Conservation (phyloP, 2,329 filamentous ascomycete genomes). For the Aspergillus sp. region DNA sequence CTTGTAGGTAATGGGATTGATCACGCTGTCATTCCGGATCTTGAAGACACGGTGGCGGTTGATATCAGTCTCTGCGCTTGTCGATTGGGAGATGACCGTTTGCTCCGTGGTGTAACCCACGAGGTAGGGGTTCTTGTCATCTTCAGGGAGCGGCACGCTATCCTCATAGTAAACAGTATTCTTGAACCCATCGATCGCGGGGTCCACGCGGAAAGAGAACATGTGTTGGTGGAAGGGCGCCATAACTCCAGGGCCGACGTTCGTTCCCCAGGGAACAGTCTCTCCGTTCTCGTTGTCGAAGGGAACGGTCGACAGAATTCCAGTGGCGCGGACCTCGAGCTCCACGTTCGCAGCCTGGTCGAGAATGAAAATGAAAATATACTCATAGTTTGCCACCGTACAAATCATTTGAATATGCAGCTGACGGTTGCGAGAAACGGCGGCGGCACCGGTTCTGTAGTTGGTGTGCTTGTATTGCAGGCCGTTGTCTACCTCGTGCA, state of each 20-base stretch:
- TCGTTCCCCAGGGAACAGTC: slow-evolving; percentile 65
- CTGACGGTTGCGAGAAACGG: slow-evolving; percentile 63
- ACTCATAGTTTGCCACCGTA: slow-evolving; percentile 71
- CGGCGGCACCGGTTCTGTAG: slow-evolving; percentile 64
- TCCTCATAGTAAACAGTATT: slow-evolving; percentile 60
- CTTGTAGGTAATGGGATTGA: slow-evolving; percentile 55
- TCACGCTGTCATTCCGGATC: slow-evolving; percentile 53
- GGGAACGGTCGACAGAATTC: slow-evolving; percentile 66
- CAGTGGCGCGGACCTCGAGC: slow-evolving; percentile 68
- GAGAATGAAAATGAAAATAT: slow-evolving; percentile 70
- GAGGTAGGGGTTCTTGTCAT: slow-evolving; percentile 50
- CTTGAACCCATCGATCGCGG: slow-evolving; percentile 58
- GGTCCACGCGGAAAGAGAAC: slow-evolving; percentile 66
- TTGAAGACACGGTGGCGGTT: slow-evolving; percentile 56
- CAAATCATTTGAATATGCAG: slow-evolving; percentile 69
- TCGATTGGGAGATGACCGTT: slow-evolving; percentile 48
- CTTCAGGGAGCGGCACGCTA: slow-evolving; percentile 60
- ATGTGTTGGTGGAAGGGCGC: slow-evolving; percentile 75
- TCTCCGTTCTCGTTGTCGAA: slow-evolving; percentile 61
- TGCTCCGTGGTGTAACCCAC: slow-evolving; percentile 51
- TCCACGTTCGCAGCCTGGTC: slow-evolving; percentile 67
- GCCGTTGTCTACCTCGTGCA: slow-evolving; percentile 69
- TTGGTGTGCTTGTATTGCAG: slow-evolving; percentile 73
- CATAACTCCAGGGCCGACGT: slow-evolving; percentile 68
- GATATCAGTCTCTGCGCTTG: slow-evolving; percentile 49